Evolutionary conservation across 192 early-diverging fungal genomes (phyloP), one percentile per base, ranked within the genome.

Genomic region (Glomus cerebriforme): DNA sequence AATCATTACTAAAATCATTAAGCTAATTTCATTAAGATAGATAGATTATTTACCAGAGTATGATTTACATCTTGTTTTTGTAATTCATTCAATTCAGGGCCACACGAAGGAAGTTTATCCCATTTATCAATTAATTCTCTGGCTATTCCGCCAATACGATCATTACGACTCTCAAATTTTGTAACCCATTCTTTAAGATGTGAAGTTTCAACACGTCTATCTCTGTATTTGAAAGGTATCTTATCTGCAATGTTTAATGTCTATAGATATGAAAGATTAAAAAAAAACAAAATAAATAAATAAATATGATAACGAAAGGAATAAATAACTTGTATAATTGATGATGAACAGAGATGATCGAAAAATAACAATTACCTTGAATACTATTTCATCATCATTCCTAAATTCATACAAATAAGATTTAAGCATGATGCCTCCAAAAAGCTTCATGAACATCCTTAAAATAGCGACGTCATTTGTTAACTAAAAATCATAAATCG

Each of bases 121-220:
- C 22, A 68, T 68, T 68, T 68, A 8, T 37, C 29, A 7, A 37
- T 37, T 35, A 68, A 19, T 1, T 37, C 43, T 47, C 24, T 45
- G 1, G 39, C 39, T n/a, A 3, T n/a, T 29, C 24, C 43, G 2
- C 69, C 69, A 71, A 71, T 47, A 4, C 27, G n/a, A 27, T 71
- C 69, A 27, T 43, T 27, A 47, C 69, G 69, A 7, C 12, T 29
- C 15, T 24, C n/a, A 22, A 47, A 47, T 47, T 29, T 43, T 13
- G n/a, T 17, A 35, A 71, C 69, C 69, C 69, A 71, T 45, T 71
- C 69, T 47, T 71, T 71, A 27, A 71, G 43, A 27, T 71, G 69
- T 47, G 69, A 71, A 35, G 37, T 35, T 45, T 71, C 69, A 27
- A 71, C 69, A 19, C 69, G 69, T 29, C 37, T n/a, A 13, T 71